Conservation (phyloP, 2,329 filamentous ascomycete species). For the Sporothrix schenckii region DNA sequence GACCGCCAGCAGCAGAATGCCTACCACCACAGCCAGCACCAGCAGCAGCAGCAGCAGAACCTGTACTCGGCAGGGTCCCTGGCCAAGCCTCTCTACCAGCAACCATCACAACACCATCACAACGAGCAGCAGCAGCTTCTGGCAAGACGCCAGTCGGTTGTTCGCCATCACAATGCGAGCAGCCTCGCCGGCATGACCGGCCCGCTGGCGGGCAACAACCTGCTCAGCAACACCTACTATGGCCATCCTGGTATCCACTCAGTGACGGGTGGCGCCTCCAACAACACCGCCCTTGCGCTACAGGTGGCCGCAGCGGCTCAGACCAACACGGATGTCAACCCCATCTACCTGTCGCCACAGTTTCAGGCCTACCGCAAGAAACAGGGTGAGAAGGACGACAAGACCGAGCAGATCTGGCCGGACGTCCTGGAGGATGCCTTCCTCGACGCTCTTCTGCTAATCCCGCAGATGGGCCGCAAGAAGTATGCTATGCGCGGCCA, state of each 20-base stretch:
- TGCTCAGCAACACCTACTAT: conserved; percentile 27
- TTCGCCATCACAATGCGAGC: conserved; percentile 26
- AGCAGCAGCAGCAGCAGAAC: conserved; percentile 30
- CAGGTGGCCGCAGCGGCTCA: conserved; percentile 1
- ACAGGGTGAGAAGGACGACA: conserved; percentile 65
- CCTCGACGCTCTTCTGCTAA: conserved; percentile 66
- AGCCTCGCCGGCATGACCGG: conserved; percentile 28
- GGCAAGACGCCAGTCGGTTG: conserved; percentile 27
- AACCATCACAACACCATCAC: conserved; percentile 39
- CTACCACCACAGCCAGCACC: conserved; percentile 32
- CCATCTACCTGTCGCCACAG: conserved; percentile 63
- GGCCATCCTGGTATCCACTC: conserved; percentile 21
- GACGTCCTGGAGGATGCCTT: conserved; percentile 67
- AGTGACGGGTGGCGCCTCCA: conserved; percentile 10
- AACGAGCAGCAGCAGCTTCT: conserved; percentile 35
- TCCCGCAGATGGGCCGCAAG: conserved; percentile 67
- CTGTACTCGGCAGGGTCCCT: conserved; percentile 29
- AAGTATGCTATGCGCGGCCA: conserved; percentile 68
- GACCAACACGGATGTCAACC: conserved; percentile 49
- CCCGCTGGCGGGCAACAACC: conserved; percentile 25
- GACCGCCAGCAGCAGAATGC: conserved; percentile 40
- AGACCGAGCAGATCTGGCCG: conserved; percentile 64
- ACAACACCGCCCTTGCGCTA: conserved; percentile 13
- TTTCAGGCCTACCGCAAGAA: conserved; percentile 68
- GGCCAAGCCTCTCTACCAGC: conserved; percentile 33